Evolutionary conservation across 2,329 filamentous ascomycete genomes (phyloP).

Genomic region (Diaporthe sp.): DNA sequence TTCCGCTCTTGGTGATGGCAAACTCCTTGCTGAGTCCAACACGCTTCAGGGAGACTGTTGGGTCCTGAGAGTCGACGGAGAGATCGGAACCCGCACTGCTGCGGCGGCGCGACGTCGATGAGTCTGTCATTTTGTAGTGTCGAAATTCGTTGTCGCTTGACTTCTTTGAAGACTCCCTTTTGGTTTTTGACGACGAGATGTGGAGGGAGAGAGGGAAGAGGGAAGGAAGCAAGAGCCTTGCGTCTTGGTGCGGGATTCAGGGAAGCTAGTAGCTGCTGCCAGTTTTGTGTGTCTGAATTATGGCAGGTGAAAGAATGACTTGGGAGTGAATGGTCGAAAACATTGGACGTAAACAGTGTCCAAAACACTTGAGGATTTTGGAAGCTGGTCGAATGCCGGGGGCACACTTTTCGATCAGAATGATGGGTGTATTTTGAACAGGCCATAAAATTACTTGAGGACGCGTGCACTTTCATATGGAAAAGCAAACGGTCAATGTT

Average conservation of each 20-base stretch:
- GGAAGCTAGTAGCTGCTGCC: background rate
- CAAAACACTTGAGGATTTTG: background rate
- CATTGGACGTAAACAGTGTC: background rate
- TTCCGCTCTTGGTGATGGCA: background rate
- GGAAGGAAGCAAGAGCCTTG: background rate
- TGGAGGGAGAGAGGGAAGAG: background rate
- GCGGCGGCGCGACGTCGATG: too few relatives aligned
- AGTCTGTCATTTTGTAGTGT: background rate
- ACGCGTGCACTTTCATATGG: background rate
- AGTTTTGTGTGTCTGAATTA: background rate
- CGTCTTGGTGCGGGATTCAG: background rate
- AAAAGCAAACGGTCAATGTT: background rate
- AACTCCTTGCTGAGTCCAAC: constrained; percentile 11
- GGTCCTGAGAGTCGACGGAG: constrained; percentile 2
- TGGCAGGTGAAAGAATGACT: background rate
- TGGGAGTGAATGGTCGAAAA: background rate
- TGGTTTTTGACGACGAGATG: background rate
- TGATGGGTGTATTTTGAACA: background rate
- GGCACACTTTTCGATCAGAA: background rate
- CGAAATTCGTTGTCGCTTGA: background rate
- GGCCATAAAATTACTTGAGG: background rate
- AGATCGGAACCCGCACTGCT: background rate
- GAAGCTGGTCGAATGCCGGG: background rate
- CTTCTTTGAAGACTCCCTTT: background rate
- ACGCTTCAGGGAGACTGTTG: background rate